A percentile compares a stretch with the other conserved stretches of the same genome.
phyloP scores from a whole-genome alignment of 78 protist genomes.

The Emiliania huxleyi region DNA sequence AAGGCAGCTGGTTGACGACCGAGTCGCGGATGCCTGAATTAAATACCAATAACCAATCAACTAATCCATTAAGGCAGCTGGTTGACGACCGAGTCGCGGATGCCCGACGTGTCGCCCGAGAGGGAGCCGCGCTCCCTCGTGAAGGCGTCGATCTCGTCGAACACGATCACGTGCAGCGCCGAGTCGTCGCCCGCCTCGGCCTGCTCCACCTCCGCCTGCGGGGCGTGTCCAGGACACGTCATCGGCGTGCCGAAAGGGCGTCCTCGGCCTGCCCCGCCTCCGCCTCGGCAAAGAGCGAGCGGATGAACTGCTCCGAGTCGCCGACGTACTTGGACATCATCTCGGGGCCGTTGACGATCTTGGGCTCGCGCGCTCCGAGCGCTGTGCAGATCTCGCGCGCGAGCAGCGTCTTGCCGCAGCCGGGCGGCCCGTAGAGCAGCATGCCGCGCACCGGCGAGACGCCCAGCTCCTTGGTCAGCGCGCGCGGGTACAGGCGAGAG shows the following conservation, averaged over 20 bases:
- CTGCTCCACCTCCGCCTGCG: too few relatives aligned
- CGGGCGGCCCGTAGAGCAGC: slow-evolving; percentile 56
- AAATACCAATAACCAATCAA: too few relatives aligned
- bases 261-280: slow-evolving; percentile 54
- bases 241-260: slow-evolving; percentile 32
- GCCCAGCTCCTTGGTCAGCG: not conserved
- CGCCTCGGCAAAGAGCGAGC: slow-evolving; percentile 53
- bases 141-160: slow-evolving; percentile 68
- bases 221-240: too few relatives aligned
- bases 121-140: slow-evolving; percentile 42
- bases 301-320: slow-evolving; percentile 44
- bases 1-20: not conserved
- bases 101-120: slow-evolving; percentile 38
- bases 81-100: slow-evolving; percentile 54
- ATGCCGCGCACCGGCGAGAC: not conserved
- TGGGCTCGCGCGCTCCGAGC: slow-evolving; percentile 24
- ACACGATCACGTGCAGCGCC: slow-evolving; percentile 40
- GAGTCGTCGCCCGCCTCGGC: not conserved
- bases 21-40: not conserved
- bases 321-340: slow-evolving; percentile 51
- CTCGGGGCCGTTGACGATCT: slow-evolving; percentile 50
- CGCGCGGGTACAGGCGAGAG: not conserved
- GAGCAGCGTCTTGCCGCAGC: slow-evolving; percentile 60
- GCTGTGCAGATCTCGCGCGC: not conserved
- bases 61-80: slow-evolving; percentile 30